phyloP scores from a whole-genome alignment of 176 grass and related monocot species.

The Cymbopogon citratus region DNA sequence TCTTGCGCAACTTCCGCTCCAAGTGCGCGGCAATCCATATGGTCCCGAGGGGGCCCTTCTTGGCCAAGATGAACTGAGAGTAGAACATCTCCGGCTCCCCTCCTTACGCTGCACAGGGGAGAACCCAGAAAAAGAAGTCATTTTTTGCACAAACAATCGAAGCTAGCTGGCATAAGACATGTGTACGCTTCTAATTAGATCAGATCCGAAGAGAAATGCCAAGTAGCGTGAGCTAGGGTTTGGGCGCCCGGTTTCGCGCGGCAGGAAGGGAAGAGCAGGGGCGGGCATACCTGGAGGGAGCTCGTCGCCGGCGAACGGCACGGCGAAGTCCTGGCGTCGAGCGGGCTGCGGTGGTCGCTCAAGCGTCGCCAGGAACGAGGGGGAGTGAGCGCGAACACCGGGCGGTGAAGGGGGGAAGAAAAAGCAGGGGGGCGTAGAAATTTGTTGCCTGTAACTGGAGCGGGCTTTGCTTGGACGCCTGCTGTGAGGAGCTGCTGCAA shows the following conservation, averaged over 20 bases:
- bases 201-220: background rate
- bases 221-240: background rate
- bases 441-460: background rate
- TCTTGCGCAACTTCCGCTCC: constrained; percentile 95
- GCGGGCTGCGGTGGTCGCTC: background rate
- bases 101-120: constrained; percentile 35
- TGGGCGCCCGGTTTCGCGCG: background rate
- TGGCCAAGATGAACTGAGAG: constrained; percentile 99
- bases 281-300: background rate
- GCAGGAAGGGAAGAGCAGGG: background rate
- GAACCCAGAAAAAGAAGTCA: background rate
- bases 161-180: background rate
- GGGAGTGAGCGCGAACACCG: background rate
- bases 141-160: background rate
- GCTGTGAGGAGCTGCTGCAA: background rate
- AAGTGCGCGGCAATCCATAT: constrained; percentile 99
- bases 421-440: background rate
- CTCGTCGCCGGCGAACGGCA: background rate
- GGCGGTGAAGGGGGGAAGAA: background rate
- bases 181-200: background rate
- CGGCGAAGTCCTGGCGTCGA: background rate
- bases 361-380: background rate
- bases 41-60: constrained; percentile 96
- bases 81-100: constrained; percentile 78
- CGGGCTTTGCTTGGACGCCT: background rate